A percentile compares a stretch with the other conserved stretches of the same genome.
Evolutionary conservation across 345 rosid species (phyloP).

Genomic region (Schrenkiella parvula): DNA sequence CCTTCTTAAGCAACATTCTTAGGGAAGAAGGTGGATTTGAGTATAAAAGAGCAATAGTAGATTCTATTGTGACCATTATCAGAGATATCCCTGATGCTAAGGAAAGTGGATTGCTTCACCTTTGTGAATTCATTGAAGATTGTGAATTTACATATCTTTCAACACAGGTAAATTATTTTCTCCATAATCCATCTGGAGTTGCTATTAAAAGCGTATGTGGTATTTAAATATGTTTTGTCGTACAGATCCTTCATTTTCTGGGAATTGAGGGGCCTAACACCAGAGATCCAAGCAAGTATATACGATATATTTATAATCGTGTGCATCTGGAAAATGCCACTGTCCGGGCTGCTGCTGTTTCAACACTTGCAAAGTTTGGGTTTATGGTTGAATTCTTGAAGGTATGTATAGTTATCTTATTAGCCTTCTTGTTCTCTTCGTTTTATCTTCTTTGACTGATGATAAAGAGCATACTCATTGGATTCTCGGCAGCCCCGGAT

Average conservation of each 20-base stretch:
- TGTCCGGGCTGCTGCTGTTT: conserved; percentile 95
- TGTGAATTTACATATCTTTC: conserved; percentile 99
- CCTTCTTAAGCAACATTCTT: conserved; percentile 96
- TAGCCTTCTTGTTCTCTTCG: not conserved
- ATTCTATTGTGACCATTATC: conserved; percentile 93
- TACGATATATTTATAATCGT: conserved; percentile 93
- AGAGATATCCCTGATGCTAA: conserved; percentile 99
- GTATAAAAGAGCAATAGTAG: conserved; percentile 95
- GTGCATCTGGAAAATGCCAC: conserved; percentile 99
- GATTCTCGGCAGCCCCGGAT: conserved; percentile 66
- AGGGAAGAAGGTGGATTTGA: conserved; percentile 99
- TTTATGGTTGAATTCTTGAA: conserved; percentile 85
- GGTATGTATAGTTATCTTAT: conserved; percentile 46
- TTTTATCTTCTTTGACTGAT: conserved; percentile 2
- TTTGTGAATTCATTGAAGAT: conserved; percentile 98
- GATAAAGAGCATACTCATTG: not conserved
- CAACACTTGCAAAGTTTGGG: conserved; percentile 94
- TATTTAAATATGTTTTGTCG: not conserved
- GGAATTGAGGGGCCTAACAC: conserved; percentile 96
- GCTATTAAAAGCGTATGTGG: not conserved
- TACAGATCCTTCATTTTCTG: conserved; percentile 93
- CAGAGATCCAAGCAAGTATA: conserved; percentile 91
- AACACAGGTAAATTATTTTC: conserved; percentile 61
- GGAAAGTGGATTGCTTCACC: conserved; percentile 95
- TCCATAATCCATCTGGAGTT: conserved; percentile 2